phyloP scores from a whole-genome alignment of 495 filamentous ascomycete genomes.

The Penicillium odoratum region DNA sequence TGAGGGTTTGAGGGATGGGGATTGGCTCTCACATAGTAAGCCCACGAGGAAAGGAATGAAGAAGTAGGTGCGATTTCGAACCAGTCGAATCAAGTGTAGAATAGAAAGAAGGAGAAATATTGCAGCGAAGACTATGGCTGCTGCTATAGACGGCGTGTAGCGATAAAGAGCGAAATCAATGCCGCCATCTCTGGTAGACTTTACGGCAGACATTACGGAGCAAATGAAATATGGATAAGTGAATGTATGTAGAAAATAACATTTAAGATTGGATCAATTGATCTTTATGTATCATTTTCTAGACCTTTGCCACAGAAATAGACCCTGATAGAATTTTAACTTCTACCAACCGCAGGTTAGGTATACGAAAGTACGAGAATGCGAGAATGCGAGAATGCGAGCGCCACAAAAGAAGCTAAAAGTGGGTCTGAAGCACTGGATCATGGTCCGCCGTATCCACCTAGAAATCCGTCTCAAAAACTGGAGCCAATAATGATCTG shows the following conservation, averaged over 20 bases:
- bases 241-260: too few species aligned
- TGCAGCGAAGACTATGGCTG: conserved; percentile 48
- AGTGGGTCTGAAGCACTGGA: too few species aligned
- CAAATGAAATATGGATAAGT: not conserved
- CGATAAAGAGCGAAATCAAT: conserved; percentile 25
- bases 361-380: conserved; percentile 4
- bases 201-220: conserved; percentile 9
- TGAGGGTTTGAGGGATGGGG: not conserved
- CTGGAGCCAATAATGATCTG: too few species aligned
- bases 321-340: too few species aligned
- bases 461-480: too few species aligned
- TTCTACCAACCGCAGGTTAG: not conserved
- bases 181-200: conserved; percentile 4
- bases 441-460: too few species aligned
- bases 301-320: too few species aligned
- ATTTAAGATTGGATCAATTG: not conserved
- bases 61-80: conserved; percentile 18
- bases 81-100: conserved; percentile 38
- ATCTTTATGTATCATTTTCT: too few species aligned
- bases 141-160: conserved; percentile 46
- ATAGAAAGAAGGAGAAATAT: conserved; percentile 48
- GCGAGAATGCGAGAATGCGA: conserved; percentile 12
- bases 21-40: conserved; percentile 23
- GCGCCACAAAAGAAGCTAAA: not conserved
- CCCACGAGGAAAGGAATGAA: conserved; percentile 29